A percentile compares a stretch with the other conserved stretches of the same genome.
These are phyloP conservation scores for Grosmannia clavigera DNA, from an alignment of 2,329 filamentous ascomycete genomes.

Conservation along the genomic window DNA sequence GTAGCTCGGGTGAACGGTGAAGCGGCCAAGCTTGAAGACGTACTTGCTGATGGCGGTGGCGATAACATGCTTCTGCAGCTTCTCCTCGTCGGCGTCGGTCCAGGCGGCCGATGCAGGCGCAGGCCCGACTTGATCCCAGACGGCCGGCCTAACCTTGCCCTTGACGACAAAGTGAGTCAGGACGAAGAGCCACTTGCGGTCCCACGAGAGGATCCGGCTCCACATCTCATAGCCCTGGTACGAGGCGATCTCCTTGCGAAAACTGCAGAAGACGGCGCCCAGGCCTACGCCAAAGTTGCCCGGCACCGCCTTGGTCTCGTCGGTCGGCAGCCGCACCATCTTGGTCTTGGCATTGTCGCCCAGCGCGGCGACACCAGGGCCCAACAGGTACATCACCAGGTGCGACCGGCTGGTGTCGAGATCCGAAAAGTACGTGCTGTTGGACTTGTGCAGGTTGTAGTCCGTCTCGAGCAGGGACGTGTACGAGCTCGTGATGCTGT, in stretches of 20 bases:
- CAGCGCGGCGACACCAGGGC: slow-evolving; percentile 41
- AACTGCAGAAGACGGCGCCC: slow-evolving; percentile 61
- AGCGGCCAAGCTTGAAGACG: slow-evolving; percentile 67
- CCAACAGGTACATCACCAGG: slow-evolving; percentile 57
- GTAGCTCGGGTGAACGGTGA: slow-evolving; percentile 74
- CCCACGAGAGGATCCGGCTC: slow-evolving; percentile 59
- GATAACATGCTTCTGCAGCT: slow-evolving; percentile 52
- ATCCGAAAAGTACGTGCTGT: slow-evolving; percentile 71
- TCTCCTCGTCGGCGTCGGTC: slow-evolving; percentile 18
- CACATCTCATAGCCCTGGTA: slow-evolving; percentile 63
- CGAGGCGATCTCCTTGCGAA: slow-evolving; percentile 60
- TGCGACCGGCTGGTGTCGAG: slow-evolving; percentile 75
- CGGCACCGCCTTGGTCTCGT: slow-evolving; percentile 28
- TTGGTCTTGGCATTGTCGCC: slow-evolving; percentile 34
- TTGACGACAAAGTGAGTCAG: slow-evolving; percentile 60
- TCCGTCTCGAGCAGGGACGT: slow-evolving; percentile 23
- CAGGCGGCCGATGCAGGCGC: neutral
- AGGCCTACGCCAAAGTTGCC: slow-evolving; percentile 52
- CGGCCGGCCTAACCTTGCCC: slow-evolving; percentile 41
- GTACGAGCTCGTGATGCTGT: slow-evolving; percentile 18
- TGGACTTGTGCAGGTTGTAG: slow-evolving; percentile 29
- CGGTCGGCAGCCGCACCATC: slow-evolving; percentile 32
- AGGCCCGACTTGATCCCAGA: slow-evolving; percentile 32
- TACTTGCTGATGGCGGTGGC: slow-evolving; percentile 69
- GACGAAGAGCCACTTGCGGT: slow-evolving; percentile 71